Evolutionary conservation across 305 asterid genomes (phyloP), one percentile per base, ranked within the genome.

Genomic region (Striga hermonthica): DNA sequence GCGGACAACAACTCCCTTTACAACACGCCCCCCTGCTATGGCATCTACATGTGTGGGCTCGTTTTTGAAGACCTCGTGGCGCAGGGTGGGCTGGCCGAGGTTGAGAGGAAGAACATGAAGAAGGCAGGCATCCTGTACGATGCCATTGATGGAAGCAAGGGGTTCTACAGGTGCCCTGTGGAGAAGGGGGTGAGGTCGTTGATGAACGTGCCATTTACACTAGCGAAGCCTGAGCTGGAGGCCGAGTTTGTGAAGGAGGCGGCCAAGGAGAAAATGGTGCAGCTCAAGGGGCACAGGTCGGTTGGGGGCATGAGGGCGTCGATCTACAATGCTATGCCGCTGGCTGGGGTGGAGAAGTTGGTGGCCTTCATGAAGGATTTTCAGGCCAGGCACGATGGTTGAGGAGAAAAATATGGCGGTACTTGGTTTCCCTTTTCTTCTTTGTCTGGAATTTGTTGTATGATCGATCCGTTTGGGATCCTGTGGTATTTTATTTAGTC

Each of bases 281-380:
- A 91, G 86, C 88, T 87, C 6, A 89, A 89, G 74, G 96, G 97
- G 69, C 96, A 91, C 41, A 75, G 98, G 16, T 89, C 96, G 1
- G 98, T 91, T 22, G 98, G 98, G 4, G 98, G 98, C 4, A 89
- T 91, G 91, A 91, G 98, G 70, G 98, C 98, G 75, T 91, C 98
- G 4, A 91, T 91, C 34, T 89, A 91, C 80, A 91, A 91, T 63
- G 98, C 98, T 1, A 91, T 91, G 98, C 96, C 95, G 38, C 79
- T 85, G 72, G 95, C 94, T 61, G 98, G 98, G 0, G 92, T 91
- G 37, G 89, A 88, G 76, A 91, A 82, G 78, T 52, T 91, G 84
- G 95, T 88, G 15, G 83, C 86, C 69, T 88, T 91, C 86, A 91
- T 91, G 98, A 81, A 82, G 81, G 91, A 88, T 71, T 91, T 91